Evolutionary conservation across 345 rosid species (phyloP), one percentile per base, ranked within the genome.

Genomic region (Leavenworthia alabamica): DNA sequence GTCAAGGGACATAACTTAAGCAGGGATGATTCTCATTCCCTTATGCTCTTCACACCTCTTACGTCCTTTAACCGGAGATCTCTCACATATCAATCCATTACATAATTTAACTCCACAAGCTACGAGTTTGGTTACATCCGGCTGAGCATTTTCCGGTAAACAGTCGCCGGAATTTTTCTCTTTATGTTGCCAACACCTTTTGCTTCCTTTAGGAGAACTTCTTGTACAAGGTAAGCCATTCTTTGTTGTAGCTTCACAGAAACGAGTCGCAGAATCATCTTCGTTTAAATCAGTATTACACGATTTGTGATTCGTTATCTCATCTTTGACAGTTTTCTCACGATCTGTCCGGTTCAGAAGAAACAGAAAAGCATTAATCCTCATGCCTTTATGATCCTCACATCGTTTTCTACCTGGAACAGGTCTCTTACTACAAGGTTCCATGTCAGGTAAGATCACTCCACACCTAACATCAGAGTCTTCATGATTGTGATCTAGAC

Each of bases 351-450:
- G 20, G 56, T 57, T 71, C 10, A 44, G 54, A 47, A 50, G 60
- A 32, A 78, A 72, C 17, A 67, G 56, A 11, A 67, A 68, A 55
- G 71, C 73, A 13, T 54, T 68, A 22, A 82, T 60, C 68, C 72
- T 82, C 90, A 79, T 74, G 48, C 92, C 95, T 73, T 79, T 82
- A 22, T 86, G 92, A 42, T 77, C 82, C 28, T 81, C 77, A 4
- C 95, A 84, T 59, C 91, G 74, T 71, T 77, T 69, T 68, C 88
- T 82, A 60, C 88, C 91, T 9, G 20, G 23, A 27, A 73, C 67
- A 68, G 84, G 74, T 66, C 60, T 76, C 68, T 48, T 81, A 7
- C 2, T 57, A 24, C 90, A 89, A 39, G 77, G 35, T 24, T 58
- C 58, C 48, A 83, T 83, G 59, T 83, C 6, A 42, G 84, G 79